Base-by-base conservation (phyloP, 768 basidiomycete species). In the Suillus brevipes region DNA sequence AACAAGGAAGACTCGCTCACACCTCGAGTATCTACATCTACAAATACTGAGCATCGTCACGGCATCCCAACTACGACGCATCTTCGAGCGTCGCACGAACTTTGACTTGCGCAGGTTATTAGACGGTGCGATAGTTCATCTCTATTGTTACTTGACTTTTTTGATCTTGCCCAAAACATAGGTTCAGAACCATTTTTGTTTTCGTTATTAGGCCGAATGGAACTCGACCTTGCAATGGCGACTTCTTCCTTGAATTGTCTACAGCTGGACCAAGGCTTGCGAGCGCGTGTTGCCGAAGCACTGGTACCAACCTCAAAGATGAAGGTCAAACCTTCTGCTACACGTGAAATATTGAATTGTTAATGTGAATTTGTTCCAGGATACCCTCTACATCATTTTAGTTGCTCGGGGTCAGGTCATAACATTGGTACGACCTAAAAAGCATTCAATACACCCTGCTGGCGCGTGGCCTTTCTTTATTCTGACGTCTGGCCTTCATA, bases 391-490 rank as follows among this genome's bases (percentile, higher is more conserved):
- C 73, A 87, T 96, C 25, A 83, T 99, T 25, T 81, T 99, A n/a
- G 79, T 97, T 31, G 89, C 90, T 0, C 83, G 84, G 57, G 89
- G 87, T 31, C 87, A 85, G 34, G 89, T 97, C 0, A 84, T 98
- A 31, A 95, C 95, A 2, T 82, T 99, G 9, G 88, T 96, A 10
- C 81, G 97, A 65, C 97, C 97, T 0, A 89, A 84, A 73, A 96
- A 92, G 72, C 97, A 98, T 72, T 95, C 94, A 0, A 95, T 99
- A 70, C 95, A 99, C 74, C 95, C 95, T 23, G 88, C 92, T 52
- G 94, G 94, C 91, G 69, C 61, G 80, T 66, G 3, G 52, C 45
- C 43, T 47, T 16, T 43, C 62, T n/a, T 61, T 65, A 61, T 45
- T 34, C 12, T 43, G n/a, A 59, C 36, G 20, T 49, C 36, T 25